Percentiles rank a stretch among this genome's conserved stretches.
phyloP scores from a whole-genome alignment of 2,329 filamentous ascomycete genomes.

The Davidsoniella australis region DNA sequence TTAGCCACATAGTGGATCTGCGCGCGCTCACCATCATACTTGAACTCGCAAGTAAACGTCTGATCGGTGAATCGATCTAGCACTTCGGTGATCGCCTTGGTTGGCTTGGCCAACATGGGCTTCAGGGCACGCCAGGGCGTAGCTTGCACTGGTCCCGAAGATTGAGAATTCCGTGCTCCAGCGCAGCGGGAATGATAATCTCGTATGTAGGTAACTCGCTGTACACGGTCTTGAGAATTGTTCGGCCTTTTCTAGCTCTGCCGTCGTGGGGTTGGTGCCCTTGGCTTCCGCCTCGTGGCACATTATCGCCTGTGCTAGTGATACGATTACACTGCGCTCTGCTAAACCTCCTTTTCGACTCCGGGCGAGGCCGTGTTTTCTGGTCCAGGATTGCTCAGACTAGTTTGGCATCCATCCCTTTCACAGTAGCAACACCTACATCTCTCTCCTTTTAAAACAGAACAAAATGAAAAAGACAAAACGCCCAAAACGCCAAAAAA shows the following conservation, averaged over 20 bases:
- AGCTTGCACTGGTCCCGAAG: constrained; percentile 76
- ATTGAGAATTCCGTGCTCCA: constrained; percentile 71
- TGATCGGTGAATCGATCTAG: constrained; percentile 91
- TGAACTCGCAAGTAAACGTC: constrained; percentile 95
- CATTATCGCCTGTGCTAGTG: constrained; percentile 75
- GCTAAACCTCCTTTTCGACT: too few species aligned
- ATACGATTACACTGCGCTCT: constrained; percentile 80
- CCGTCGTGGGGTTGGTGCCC: constrained; percentile 46
- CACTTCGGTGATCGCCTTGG: constrained; percentile 94
- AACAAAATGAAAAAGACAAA: too few species aligned
- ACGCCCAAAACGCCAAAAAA: too few species aligned
- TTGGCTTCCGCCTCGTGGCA: constrained; percentile 62
- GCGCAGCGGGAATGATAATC: constrained; percentile 77
- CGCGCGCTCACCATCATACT: constrained; percentile 95
- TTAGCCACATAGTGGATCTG: constrained; percentile 94
- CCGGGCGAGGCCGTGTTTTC: too few species aligned
- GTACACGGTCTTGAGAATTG: constrained; percentile 79
- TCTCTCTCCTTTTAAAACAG: too few species aligned
- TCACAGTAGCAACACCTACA: too few species aligned
- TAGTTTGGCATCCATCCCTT: too few species aligned
- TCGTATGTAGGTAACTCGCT: constrained; percentile 92
- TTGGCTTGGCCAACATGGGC: constrained; percentile 96
- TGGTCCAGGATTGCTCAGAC: too few species aligned
- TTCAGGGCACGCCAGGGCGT: constrained; percentile 89
- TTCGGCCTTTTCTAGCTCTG: constrained; percentile 70